phyloP scores from a whole-genome alignment of 495 filamentous ascomycete genomes.

The Staphylotrichum tortipilum region DNA sequence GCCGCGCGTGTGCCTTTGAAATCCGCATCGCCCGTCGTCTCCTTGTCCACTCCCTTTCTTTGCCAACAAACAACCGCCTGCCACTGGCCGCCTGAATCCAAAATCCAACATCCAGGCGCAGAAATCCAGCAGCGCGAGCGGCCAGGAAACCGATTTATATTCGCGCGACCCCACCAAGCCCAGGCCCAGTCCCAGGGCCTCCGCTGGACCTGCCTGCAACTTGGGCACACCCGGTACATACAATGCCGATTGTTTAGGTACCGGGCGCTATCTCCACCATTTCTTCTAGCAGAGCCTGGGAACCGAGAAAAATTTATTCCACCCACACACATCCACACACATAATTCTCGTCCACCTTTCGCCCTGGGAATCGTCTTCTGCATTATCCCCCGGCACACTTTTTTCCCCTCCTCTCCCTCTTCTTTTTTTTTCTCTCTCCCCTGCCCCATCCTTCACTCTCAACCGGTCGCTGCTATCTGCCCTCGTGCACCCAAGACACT shows the following conservation, averaged over 20 bases:
- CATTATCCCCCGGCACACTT: slow-evolving; percentile 14
- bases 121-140: too few relatives aligned
- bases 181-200: slow-evolving; percentile 4
- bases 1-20: too few relatives aligned
- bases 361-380: slow-evolving; percentile 18
- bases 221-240: neutral
- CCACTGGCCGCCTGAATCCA: too few relatives aligned
- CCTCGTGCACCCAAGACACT: slow-evolving; percentile 9
- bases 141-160: slow-evolving; percentile 18
- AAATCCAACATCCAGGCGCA: too few relatives aligned
- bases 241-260: slow-evolving; percentile 19
- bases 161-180: slow-evolving; percentile 24
- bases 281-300: slow-evolving; percentile 14
- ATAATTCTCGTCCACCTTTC: slow-evolving; percentile 25
- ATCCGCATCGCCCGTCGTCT: neutral
- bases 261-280: slow-evolving; percentile 24
- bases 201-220: too few relatives aligned
- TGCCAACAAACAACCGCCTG: neutral
- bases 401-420: slow-evolving; percentile 16
- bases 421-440: slow-evolving; percentile 1
- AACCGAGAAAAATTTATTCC: slow-evolving; percentile 33
- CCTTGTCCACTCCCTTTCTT: neutral
- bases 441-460: slow-evolving; percentile 11
- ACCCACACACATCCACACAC: slow-evolving; percentile 18
- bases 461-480: slow-evolving; percentile 4